Conservation (phyloP, 2,329 filamentous ascomycete species). For the Fusarium subglutinans region DNA sequence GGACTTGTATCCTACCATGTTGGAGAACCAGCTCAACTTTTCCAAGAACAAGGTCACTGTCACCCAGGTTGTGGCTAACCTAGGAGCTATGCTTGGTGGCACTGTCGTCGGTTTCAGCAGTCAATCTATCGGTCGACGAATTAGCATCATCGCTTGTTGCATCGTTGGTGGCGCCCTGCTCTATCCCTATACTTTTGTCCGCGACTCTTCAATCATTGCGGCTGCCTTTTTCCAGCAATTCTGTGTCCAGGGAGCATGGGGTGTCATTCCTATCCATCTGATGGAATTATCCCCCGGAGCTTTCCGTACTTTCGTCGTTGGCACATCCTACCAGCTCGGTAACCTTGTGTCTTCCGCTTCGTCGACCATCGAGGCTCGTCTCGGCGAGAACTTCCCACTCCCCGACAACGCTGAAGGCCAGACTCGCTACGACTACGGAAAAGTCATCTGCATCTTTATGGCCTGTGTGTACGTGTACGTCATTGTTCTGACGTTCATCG, state of each 20-base stretch:
- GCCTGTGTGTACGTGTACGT: constrained; percentile 77
- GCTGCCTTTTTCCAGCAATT: constrained; percentile 88
- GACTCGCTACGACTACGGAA: constrained; percentile 76
- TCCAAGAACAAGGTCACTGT: constrained; percentile 68
- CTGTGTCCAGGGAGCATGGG: constrained; percentile 81
- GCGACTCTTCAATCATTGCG: constrained; percentile 72
- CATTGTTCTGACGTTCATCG: constrained; percentile 70
- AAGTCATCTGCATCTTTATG: constrained; percentile 93
- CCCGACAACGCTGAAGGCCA: constrained; percentile 59
- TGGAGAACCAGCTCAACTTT: constrained; percentile 65
- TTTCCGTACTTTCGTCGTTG: constrained; percentile 79
- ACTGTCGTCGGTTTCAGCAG: constrained; percentile 72
- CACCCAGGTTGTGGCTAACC: constrained; percentile 76
- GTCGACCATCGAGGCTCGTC: constrained; percentile 78
- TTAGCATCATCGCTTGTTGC: constrained; percentile 73
- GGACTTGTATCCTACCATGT: constrained; percentile 69
- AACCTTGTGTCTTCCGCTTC: constrained; percentile 76
- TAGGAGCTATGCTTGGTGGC: constrained; percentile 76
- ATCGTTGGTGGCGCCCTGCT: constrained; percentile 77
- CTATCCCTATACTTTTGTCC: constrained; percentile 83
- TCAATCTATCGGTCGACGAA: constrained; percentile 74
- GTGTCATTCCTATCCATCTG: constrained; percentile 78
- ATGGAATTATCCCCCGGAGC: constrained; percentile 79
- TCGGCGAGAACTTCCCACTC: constrained; percentile 79
- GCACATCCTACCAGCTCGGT: constrained; percentile 79